phyloP scores from a whole-genome alignment of 768 basidiomycete species.

The Mrakia gelida region DNA sequence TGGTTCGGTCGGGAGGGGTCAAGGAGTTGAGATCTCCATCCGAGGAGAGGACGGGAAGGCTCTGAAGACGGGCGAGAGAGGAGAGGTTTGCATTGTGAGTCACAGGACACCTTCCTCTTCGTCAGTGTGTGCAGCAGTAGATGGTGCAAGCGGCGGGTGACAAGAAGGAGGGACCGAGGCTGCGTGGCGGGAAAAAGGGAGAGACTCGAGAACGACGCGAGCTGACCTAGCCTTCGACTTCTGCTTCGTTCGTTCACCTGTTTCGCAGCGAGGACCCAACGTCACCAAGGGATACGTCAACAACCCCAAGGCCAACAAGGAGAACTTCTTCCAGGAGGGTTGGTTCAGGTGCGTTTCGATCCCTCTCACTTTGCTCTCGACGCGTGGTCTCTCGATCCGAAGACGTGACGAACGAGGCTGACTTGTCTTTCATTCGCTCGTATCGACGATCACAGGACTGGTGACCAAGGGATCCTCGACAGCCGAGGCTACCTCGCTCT shows the following conservation, averaged over 20 bases:
- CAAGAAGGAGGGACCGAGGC: too few relatives aligned
- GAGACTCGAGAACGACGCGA: neutral
- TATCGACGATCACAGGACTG: conserved; percentile 32
- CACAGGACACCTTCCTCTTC: too few relatives aligned
- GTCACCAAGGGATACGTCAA: conserved; percentile 47
- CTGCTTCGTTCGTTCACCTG: neutral
- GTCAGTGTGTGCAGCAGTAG: too few relatives aligned
- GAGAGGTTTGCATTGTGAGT: conserved; percentile 52
- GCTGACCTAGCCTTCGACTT: too few relatives aligned
- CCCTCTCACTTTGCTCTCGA: neutral
- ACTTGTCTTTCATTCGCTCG: neutral
- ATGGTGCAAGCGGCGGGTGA: too few relatives aligned
- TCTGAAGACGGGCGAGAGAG: conserved; percentile 48
- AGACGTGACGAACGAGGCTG: neutral
- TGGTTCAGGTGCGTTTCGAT: conserved; percentile 15
- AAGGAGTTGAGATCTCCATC: conserved; percentile 44
- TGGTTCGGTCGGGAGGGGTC: conserved; percentile 43
- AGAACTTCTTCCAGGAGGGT: conserved; percentile 46
- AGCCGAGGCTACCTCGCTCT: conserved; percentile 52
- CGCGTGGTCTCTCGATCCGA: too few relatives aligned
- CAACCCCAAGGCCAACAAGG: conserved; percentile 47
- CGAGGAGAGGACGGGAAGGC: conserved; percentile 42
- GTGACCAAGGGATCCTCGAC: conserved; percentile 40
- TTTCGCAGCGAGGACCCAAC: conserved; percentile 50
- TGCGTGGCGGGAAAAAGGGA: too few relatives aligned